Conservation (phyloP, 257 asterid genomes). For the Gentiana straminea region DNA sequence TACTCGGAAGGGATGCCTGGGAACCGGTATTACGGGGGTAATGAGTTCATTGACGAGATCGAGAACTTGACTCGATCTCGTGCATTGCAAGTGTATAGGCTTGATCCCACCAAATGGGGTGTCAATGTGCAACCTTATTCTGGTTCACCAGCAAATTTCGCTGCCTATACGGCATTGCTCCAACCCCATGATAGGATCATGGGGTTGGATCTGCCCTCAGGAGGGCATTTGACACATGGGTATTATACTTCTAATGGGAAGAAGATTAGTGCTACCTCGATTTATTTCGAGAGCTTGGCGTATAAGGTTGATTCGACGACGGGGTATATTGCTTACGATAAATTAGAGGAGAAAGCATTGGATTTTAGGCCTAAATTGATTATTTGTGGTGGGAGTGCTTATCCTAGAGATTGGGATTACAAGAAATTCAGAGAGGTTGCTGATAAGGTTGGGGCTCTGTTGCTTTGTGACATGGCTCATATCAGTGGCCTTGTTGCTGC, state of each 20-base stretch:
- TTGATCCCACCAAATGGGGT: conserved; percentile 41
- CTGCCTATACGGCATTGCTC: conserved; percentile 35
- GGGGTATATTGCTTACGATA: conserved; percentile 31
- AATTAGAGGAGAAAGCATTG: conserved; percentile 35
- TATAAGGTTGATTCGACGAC: conserved; percentile 26
- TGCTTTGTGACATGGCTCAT: conserved; percentile 39
- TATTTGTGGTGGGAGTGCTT: conserved; percentile 41
- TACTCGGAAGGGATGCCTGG: conserved; percentile 47
- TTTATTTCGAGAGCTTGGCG: conserved; percentile 37
- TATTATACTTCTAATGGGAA: conserved; percentile 35
- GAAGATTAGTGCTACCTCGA: conserved; percentile 34
- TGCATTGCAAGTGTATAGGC: conserved; percentile 31
- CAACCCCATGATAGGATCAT: conserved; percentile 37
- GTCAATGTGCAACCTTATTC: conserved; percentile 44
- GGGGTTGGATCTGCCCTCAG: conserved; percentile 40
- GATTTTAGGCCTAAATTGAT: conserved; percentile 40
- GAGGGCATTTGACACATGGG: conserved; percentile 40
- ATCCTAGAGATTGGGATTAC: conserved; percentile 41
- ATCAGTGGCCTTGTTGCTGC: conserved; percentile 41
- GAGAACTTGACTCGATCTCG: conserved; percentile 34
- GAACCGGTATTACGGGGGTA: conserved; percentile 38
- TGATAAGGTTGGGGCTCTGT: conserved; percentile 34
- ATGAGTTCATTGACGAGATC: conserved; percentile 32
- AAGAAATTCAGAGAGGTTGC: conserved; percentile 32
- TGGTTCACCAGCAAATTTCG: conserved; percentile 35